A percentile compares a stretch with the other conserved stretches of the same genome.
These are phyloP conservation scores for Ogataea nakhonphanomensis DNA, from an alignment of 805 yeast species.

Conservation along the genomic window DNA sequence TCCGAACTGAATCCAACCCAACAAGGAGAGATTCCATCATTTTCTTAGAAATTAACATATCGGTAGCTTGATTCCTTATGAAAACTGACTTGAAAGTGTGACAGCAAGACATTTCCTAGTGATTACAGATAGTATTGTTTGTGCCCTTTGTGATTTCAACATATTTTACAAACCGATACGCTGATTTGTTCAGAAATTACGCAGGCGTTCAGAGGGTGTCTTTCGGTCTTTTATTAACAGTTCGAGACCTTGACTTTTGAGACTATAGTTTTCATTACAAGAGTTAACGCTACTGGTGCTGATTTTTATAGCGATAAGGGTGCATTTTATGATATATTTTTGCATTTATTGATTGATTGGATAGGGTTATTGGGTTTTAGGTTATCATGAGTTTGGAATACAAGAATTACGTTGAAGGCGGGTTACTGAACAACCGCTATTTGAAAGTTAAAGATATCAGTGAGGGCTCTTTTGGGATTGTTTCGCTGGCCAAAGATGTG, in stretches of 20 bases:
- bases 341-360: constrained; percentile 6
- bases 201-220: constrained; percentile 7
- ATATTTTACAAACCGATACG: neutral
- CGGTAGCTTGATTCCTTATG: constrained; percentile 8
- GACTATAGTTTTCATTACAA: neutral
- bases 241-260: no score
- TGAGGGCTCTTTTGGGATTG: constrained; percentile 93
- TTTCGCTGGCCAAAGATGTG: constrained; percentile 78
- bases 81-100: constrained; percentile 8
- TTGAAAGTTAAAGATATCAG: constrained; percentile 69
- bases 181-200: neutral
- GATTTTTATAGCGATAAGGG: neutral
- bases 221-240: neutral
- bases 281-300: neutral
- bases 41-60: constrained; percentile 5
- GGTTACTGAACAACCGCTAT: constrained; percentile 59
- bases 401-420: constrained; percentile 31
- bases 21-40: constrained; percentile 3
- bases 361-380: constrained; percentile 6
- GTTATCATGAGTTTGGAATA: constrained; percentile 28
- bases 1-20: neutral
- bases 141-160: constrained; percentile 6
- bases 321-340: constrained; percentile 4
- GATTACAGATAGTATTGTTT: neutral
- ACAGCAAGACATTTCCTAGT: constrained; percentile 1